These are phyloP conservation scores for Xylaria palmicola DNA, from an alignment of 495 filamentous ascomycete species.

Conservation along the genomic window DNA sequence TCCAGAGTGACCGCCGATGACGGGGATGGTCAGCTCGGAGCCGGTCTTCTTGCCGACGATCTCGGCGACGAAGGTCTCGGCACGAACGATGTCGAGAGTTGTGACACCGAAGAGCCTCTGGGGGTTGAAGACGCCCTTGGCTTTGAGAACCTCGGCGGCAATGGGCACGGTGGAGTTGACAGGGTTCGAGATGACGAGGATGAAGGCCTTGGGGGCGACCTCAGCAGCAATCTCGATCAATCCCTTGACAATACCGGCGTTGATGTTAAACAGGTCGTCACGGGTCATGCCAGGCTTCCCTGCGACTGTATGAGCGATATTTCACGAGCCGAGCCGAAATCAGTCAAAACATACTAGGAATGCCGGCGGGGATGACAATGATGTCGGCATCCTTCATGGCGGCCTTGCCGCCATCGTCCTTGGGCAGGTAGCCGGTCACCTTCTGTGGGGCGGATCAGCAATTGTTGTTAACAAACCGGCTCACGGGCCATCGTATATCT, in stretches of 20 bases:
- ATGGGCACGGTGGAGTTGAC: conserved; percentile 99
- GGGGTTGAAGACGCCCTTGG: conserved; percentile 86
- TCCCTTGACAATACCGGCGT: conserved; percentile 89
- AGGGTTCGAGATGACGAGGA: conserved; percentile 97
- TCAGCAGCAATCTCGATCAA: conserved; percentile 84
- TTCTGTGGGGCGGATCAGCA: conserved; percentile 58
- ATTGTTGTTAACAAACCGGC: not conserved
- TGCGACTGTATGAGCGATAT: conserved; percentile 36
- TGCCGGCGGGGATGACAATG: conserved; percentile 94
- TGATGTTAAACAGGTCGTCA: conserved; percentile 99
- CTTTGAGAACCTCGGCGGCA: conserved; percentile 92
- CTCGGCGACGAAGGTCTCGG: conserved; percentile 92
- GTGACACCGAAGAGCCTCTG: conserved; percentile 97
- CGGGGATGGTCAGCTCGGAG: conserved; percentile 77
- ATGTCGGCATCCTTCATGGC: conserved; percentile 90
- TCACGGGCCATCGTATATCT: conserved; percentile 7
- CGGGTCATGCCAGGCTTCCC: conserved; percentile 99
- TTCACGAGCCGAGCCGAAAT: conserved; percentile 1
- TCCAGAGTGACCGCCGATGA: conserved; percentile 95
- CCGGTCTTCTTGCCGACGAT: conserved; percentile 80
- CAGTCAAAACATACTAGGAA: conserved; percentile 72
- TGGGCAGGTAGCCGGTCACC: conserved; percentile 85
- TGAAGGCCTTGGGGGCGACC: conserved; percentile 82
- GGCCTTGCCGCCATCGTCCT: conserved; percentile 83
- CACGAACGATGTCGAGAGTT: conserved; percentile 95